Base-by-base conservation (phyloP, 495 filamentous ascomycete species). In the Neurospora sp. region DNA sequence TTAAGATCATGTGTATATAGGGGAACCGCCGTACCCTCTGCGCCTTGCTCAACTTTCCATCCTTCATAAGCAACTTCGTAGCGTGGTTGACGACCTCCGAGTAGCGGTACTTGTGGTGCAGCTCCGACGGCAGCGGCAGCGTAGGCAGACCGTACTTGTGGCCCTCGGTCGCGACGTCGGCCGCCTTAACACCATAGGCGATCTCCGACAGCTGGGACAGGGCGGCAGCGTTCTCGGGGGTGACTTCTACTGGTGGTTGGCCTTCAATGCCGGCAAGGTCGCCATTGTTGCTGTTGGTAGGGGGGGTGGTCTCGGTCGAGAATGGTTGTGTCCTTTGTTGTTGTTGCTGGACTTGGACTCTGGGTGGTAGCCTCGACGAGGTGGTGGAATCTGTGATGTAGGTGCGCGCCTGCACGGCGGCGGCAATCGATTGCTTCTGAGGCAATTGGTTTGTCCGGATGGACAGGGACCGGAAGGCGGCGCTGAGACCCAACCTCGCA, bases 51-150 rank as follows among this genome's bases (percentile, higher is more conserved):
- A 94, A 85, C 82, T 97, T 97, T 69, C 96, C 96, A 83, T 97
- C 87, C 74, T 85, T 83, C 95, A 98, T 99, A 71, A 99, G 75
- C 71, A 97, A 86, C 81, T 93, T 94, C 20, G 93, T 97, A 75
- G 98, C 85, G 84, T 97, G 96, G 62, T 90, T 84, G 40, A 98
- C 83, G 31, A 98, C 81, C 4, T 92, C 87, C 77, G 96, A 91
- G 79, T 98, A 96, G 72, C 96, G 88, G 73, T 92, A 81, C 74
- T 92, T 90, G 75, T 92, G 82, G 79, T 93, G 86, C 72, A 86
- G 79, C 12, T 88, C 83, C 38, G 86, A 85, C 23, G 89, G 84
- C 23, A 93, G 80, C 23, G 90, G 88, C 35, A 89, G 81, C n/a
- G 84, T 80, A 10, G 95, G 95, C 74, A 92, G 82, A 5, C 85